phyloP scores from a whole-genome alignment of 2,329 filamentous ascomycete species.

The Fonsecaea pedrosoi region DNA sequence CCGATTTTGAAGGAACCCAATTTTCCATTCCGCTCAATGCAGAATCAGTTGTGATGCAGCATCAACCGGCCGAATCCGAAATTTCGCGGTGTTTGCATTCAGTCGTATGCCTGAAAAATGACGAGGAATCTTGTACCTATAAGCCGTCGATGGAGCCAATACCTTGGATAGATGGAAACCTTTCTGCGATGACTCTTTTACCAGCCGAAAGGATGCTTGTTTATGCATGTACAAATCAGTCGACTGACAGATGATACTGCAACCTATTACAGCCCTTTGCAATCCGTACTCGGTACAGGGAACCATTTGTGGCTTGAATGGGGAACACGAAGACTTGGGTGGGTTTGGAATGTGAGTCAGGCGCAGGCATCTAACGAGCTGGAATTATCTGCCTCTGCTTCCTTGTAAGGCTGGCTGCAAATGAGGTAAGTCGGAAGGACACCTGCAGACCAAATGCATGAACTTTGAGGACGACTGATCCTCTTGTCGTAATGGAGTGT shows the following conservation, averaged over 20 bases:
- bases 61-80: background rate
- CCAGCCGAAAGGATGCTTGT: background rate
- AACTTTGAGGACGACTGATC: background rate
- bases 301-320: background rate
- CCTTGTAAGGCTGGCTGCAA: background rate
- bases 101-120: background rate
- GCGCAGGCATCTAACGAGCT: background rate
- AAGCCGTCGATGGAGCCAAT: background rate
- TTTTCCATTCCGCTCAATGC: background rate
- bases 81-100: background rate
- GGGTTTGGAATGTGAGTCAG: constrained; percentile 9
- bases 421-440: background rate
- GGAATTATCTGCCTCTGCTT: background rate
- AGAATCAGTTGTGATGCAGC: background rate
- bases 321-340: background rate
- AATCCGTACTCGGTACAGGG: background rate
- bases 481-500: background rate
- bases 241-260: background rate
- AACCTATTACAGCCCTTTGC: background rate
- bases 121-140: constrained; percentile 1
- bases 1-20: background rate
- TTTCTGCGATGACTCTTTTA: background rate
- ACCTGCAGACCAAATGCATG: background rate
- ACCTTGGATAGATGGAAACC: background rate
- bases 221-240: background rate